Percentiles rank a stretch among this genome's conserved stretches.
phyloP scores from a whole-genome alignment of 139 green algal species.

The Klebsormidium nitens region DNA sequence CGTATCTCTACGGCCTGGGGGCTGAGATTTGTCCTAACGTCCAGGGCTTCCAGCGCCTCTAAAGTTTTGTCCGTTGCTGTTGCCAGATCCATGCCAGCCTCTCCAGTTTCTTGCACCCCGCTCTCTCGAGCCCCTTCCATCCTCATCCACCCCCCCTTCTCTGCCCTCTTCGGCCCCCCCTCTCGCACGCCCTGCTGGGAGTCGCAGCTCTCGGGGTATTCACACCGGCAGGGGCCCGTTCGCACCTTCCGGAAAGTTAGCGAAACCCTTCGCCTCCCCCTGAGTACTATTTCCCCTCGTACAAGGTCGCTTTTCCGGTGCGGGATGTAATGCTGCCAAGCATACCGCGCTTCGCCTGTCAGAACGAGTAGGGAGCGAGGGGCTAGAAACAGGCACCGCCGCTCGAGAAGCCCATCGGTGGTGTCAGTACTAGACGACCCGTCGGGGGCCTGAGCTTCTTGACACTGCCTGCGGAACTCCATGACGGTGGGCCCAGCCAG shows the following conservation, averaged over 20 bases:
- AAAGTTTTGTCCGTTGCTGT: neutral
- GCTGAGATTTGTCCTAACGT: no score
- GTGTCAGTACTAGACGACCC: no score
- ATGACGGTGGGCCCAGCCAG: no score
- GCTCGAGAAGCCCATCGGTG: no score
- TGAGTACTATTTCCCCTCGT: neutral
- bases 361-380: slow-evolving; percentile 70
- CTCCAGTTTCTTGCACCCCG: neutral
- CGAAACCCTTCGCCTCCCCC: slow-evolving; percentile 54
- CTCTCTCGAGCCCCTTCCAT: no score
- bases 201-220: slow-evolving; percentile 79
- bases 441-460: no score
- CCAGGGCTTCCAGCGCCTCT: neutral
- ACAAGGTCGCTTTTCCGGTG: slow-evolving; percentile 58
- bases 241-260: slow-evolving; percentile 81
- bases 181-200: slow-evolving; percentile 66
- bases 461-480: no score
- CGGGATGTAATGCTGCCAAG: slow-evolving; percentile 89
- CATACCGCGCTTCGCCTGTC: slow-evolving; percentile 66
- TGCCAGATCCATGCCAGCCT: neutral
- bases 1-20: no score
- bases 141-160: no score
- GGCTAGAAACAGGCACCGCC: slow-evolving; percentile 58
- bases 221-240: slow-evolving; percentile 64
- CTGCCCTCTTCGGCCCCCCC: no score